Evolutionary conservation across 2,329 filamentous ascomycete genomes (phyloP), one percentile per base, ranked within the genome.

Genomic region (Bipolaris zeicola): DNA sequence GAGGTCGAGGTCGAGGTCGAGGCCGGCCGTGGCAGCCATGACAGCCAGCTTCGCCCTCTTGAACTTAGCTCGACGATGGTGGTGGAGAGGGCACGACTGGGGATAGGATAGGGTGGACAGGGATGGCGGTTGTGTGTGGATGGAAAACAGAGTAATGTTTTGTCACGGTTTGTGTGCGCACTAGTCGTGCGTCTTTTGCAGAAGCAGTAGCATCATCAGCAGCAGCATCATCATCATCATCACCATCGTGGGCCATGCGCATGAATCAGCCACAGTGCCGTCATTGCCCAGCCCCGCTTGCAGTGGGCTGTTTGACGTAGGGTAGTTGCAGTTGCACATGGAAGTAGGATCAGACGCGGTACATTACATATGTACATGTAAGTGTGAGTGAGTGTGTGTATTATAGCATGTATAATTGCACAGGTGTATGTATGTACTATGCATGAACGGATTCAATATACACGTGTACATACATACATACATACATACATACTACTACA

Each of bases 161-260:
- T 36, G 34, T 36, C 34, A 14, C 6, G 1, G 34, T 36, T 28
- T 22, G 20, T 41, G 16, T 54, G 36, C 56, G 60, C 61, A 64
- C 57, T 53, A 57, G 54, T 38, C 38, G 46, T 48, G 43, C 54
- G 43, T 20, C 47, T 59, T 61, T 48, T 57, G 55, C 52, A 46
- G 62, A 62, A 58, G 63, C 65, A 56, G 61, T 60, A 60, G 61
- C 65, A 57, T 58, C 58, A 60, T 62, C 64, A 56, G 47, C 61
- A 56, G 5, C 26, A 10, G 8, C 26, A 28, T 10, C 8, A 28
- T 28, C 26, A 10, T 8, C 26, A 28, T 28, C 8, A 28, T 28
- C 26, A 3, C 8, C 26, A 10, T 28, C 26, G 26, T 28, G 26
- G 26, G 54, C 59, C 48, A 60, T 50, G 46, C 38, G 50, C 48